Percentiles rank a stretch among this genome's conserved stretches.
These are phyloP conservation scores for Lonicera japonica DNA, from an alignment of 129 eudicot species.

Conservation along the genomic window DNA sequence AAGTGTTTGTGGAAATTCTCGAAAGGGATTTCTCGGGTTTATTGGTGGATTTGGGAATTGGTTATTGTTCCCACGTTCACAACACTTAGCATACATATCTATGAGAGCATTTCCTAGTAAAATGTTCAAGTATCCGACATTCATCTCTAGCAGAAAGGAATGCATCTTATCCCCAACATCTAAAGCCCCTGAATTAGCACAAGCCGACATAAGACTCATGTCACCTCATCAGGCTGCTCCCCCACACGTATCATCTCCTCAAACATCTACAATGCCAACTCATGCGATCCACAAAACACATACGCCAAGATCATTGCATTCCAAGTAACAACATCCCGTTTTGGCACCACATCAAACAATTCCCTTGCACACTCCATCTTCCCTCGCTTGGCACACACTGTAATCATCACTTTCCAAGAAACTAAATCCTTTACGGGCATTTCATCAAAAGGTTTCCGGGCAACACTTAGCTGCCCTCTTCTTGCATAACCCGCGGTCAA, in stretches of 20 bases:
- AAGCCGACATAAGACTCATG: constrained; percentile 64
- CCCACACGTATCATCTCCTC: constrained; percentile 57
- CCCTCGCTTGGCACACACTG: constrained; percentile 61
- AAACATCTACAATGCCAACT: constrained; percentile 51
- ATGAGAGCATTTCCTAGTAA: constrained; percentile 64
- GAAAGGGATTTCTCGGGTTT: too few species aligned
- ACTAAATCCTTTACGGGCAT: constrained; percentile 81
- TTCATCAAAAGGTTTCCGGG: constrained; percentile 52
- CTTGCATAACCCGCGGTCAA: constrained; percentile 72
- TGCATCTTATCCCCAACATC: constrained; percentile 72
- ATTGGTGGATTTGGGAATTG: too few species aligned
- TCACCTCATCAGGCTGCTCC: constrained; percentile 78
- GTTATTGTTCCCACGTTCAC: too few species aligned
- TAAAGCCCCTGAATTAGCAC: constrained; percentile 51
- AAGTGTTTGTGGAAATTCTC: too few species aligned
- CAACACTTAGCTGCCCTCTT: constrained; percentile 55
- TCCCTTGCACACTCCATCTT: constrained; percentile 54
- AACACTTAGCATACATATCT: constrained; percentile 85
- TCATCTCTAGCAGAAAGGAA: constrained; percentile 39
- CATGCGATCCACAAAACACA: constrained; percentile 35
- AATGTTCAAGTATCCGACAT: constrained; percentile 40
- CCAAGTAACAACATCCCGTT: constrained; percentile 61
- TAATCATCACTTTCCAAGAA: constrained; percentile 87
- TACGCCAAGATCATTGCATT: constrained; percentile 66
- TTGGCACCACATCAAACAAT: constrained; percentile 46